Evolutionary conservation across 75 land plant species (phyloP), one percentile per base, ranked within the genome.

Genomic region (Sequoia sempervirens): DNA sequence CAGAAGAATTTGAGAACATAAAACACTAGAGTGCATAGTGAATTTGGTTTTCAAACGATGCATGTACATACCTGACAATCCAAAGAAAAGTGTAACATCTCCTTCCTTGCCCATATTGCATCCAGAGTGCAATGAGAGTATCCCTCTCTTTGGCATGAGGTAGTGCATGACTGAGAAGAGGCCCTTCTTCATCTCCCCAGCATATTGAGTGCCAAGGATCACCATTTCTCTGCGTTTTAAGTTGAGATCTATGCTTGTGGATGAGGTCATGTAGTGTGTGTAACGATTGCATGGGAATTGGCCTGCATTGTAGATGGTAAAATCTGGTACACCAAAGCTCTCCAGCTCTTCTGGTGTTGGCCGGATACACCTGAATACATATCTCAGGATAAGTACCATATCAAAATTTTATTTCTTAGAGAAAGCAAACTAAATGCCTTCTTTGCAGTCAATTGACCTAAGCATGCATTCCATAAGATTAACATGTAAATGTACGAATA

Each of bases 281-380:
- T 89, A 89, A 30, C 90, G 89, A 81, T 89, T 89, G 89, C 90
- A 89, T 20, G 90, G 90, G 50, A 89, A 89, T 74, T 87, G 89
- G 3, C 90, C 89, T 54, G 89, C 89, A 88, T 89, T 89, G 72
- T 89, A 89, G 41, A 89, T 89, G 41, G 90, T 89, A 83, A 89
- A 89, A 81, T 89, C 90, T 26, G 90, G 90, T 43, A 86, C 74
- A n/a, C 90, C 90, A 70, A 89, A 89, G 47, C 82, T 88, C 83
- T 89, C 90, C 45, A 89, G 81, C 80, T 89, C 90, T 89, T 89
- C 90, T 66, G 83, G 86, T 34, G 89, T 87, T 75, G 90, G 89
- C 73, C 90, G 86, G 23, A 89, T 89, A 76, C 90, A 88, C 89
- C 89, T 88, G 88, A 72, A 37, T 14, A 20, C 2, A 38, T 46